Evolutionary conservation across 2,329 filamentous ascomycete species (phyloP), one percentile per base, ranked within the genome.

Genomic region (Huntiella savannae): DNA sequence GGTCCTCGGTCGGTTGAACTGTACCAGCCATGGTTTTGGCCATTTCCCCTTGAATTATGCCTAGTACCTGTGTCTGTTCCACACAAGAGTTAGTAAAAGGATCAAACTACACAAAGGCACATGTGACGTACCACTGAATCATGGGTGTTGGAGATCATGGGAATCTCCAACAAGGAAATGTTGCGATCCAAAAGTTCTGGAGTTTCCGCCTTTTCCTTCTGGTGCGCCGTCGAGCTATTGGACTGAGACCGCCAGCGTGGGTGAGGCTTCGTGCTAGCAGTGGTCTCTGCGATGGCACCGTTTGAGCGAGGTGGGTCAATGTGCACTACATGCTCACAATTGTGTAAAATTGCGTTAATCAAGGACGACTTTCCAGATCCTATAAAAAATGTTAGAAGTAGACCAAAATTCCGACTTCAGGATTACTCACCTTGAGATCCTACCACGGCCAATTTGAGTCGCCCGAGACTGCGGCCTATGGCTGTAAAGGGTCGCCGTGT

Each of bases 321-420:
- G 58, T 98, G 88, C 2, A 96, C 88, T 51, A 98, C 93, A 56
- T 96, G 84, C 56, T 87, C 77, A 59, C 85, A 93, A 3, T 67
- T 70, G 57, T 94, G 85, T 12, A 92, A 77, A 40, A 98, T 83
- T 2, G 85, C 83, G 57, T 81, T 83, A 54, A 96, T 82, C 43
- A 96, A 71, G 3, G 83, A 87, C 1, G 86, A 87, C 63, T 96
- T 96, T 33, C 91, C 91, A 40, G 81, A 71, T 22, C 80, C 85
- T 87, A 50, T 15, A 3, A 34, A 39, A 8, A 38, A 19, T n/a
- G 8, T 33, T 39, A 39, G 15, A 17, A 39, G 13, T 39, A 40
- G 5, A 10, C 11, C 11, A 41, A 28, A 19, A 41, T n/a, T 32
- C 6, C 6, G n/a, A 13, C 7, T 41, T 32, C 10, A 39, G 15